phyloP scores from a whole-genome alignment of 441 rosid genomes.

The Euphorbia schlechtendalii region DNA sequence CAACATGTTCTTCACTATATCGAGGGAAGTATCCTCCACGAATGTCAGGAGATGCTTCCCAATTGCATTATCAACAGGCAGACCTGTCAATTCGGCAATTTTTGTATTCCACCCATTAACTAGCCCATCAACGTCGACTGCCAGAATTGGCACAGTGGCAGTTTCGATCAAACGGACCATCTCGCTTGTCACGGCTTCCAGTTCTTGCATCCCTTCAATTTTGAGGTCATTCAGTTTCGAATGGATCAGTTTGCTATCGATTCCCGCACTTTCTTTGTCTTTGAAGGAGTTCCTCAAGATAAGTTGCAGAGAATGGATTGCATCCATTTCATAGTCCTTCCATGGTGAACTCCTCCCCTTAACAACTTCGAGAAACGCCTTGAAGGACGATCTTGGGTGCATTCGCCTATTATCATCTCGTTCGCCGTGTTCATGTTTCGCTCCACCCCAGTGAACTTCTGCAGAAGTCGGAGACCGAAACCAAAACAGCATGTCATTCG shows the following conservation, averaged over 20 bases:
- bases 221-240: constrained; percentile 68
- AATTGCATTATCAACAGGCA: constrained; percentile 72
- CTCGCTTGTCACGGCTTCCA: constrained; percentile 92
- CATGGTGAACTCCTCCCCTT: constrained; percentile 84
- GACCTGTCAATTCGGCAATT: constrained; percentile 79
- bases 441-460: constrained; percentile 95
- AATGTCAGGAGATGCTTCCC: constrained; percentile 76
- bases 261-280: constrained; percentile 43
- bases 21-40: constrained; percentile 78
- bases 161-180: constrained; percentile 95
- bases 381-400: constrained; percentile 96
- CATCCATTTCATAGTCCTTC: constrained; percentile 98
- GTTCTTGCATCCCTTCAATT: constrained; percentile 75
- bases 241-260: constrained; percentile 44
- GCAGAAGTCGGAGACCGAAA: constrained; percentile 85
- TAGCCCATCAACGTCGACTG: constrained; percentile 77
- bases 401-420: constrained; percentile 78
- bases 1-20: constrained; percentile 56
- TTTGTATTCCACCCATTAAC: constrained; percentile 95
- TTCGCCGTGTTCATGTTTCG: constrained; percentile 73
- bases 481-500: constrained; percentile 83
- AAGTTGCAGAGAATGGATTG: constrained; percentile 92
- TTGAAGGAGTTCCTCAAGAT: constrained; percentile 77
- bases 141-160: constrained; percentile 84
- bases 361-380: constrained; percentile 90